Base-by-base conservation (phyloP, 2,329 filamentous ascomycete species). In the Aspergillus oerlinghausenensis region DNA sequence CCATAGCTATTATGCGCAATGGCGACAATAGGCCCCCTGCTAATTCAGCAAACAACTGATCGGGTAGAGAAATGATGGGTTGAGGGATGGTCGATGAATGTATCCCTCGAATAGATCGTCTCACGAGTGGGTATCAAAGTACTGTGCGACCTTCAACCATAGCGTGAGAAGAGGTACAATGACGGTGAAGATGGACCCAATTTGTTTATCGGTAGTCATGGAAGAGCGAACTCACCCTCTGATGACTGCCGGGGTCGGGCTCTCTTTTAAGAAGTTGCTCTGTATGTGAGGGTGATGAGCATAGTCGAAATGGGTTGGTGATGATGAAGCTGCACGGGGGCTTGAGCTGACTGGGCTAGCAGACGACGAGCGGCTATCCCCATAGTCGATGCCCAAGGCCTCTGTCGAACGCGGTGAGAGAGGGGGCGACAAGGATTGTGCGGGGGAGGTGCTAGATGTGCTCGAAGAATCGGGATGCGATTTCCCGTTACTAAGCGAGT, bases 191-290 rank as follows among this genome's bases (percentile, higher is more conserved):
- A 17, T 38, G 32, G 32, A 38, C 32, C 32, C 32, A 38, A 38
- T 6, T 38, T 17, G 5, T 38, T 38, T 21, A 50, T 19, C 26
- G n/a, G 49, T 35, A 50, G 26, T 50, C 49, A 61, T 65, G 56
- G 51, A 64, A 58, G n/a, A 23, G 63, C 57, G 70, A 23, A 54
- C 40, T 65, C 55, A 68, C 21, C 74, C 72, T 53, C 62, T 69
- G 40, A 76, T 74, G 40, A 70, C 69, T 57, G 78, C 76, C n/a
- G 76, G 76, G 3, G 77, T 73, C 51, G 79, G 76, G 51, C 73
- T 70, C 57, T 80, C 77, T 50, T 71, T 70, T 52, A 81, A 75
- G 55, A 80, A 75, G 42, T 72, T 73, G 59, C 72, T 73, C 56
- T 77, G 74, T 69, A 68, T 67, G 23, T 67, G 66, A 63, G 70